Evolutionary conservation across 768 basidiomycete species (phyloP), one percentile per base, ranked within the genome.

Genomic region (Agrocybe praecox): DNA sequence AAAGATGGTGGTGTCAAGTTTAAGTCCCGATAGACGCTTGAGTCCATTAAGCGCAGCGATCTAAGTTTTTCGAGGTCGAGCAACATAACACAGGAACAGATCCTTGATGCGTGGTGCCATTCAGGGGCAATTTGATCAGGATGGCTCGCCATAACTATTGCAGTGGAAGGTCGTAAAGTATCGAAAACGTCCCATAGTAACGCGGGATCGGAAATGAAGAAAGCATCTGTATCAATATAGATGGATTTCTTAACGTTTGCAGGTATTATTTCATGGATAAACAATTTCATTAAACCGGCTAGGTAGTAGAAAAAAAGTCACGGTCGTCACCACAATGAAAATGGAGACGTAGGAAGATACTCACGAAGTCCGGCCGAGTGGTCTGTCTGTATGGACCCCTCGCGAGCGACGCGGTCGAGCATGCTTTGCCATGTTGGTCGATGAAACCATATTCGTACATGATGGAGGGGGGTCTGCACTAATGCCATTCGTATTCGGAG

Each of bases 1-100:
- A 81, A 67, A 4, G 80, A 72, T 11, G 59, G 36, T 15, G 64
- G 65, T n/a, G n/a, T n/a, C n/a, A 43, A 58, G 65, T 4, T 59
- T 18, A 66, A 69, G 18, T 67, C 58, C 42, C 69, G 72, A 57
- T 80, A 81, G 24, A 69, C 52, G 45, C 53, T 65, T 6, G 80
- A 82, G 64, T 80, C 79, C 76, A 83, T 83, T 53, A 83, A 66
- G 22, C 78, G 76, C 19, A 74, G 26, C 9, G 59, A 58, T 22
- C 81, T 75, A 26, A 82, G 69, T 56, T 73, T 78, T 45, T 74
- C 73, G 10, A 83, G 69, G 60, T 82, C 68, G 56, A 83, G 74
- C n/a, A 81, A 68, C 79, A 82, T 81, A 58, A 81, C 72, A 62
- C 81, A 83, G 23, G 77, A 79, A 66, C 80, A 81, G 54, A 83